Evolutionary conservation across 2,329 filamentous ascomycete genomes (phyloP).

Genomic region (Aspergillus pseudoterreus): DNA sequence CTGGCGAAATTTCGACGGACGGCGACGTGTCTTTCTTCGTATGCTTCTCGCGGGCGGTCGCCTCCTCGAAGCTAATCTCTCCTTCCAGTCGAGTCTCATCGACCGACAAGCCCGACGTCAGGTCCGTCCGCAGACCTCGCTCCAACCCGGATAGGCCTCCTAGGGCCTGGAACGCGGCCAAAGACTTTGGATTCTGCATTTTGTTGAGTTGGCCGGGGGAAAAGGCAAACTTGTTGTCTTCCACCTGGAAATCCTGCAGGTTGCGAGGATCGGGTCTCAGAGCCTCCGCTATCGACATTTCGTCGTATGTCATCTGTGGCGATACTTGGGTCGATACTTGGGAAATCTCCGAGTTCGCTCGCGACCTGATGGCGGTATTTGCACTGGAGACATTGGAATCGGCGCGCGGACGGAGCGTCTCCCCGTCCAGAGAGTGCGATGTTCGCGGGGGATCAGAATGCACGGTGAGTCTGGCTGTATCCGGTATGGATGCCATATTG

Average conservation of each 20-base stretch:
- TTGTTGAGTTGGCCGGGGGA: conserved; percentile 75
- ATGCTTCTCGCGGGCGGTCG: conserved; percentile 35
- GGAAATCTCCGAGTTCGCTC: conserved; percentile 30
- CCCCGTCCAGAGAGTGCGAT: conserved; percentile 38
- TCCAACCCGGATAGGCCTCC: conserved; percentile 76
- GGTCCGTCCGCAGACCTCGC: conserved; percentile 70
- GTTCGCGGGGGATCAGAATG: conserved; percentile 27
- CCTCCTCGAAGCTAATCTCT: conserved; percentile 68
- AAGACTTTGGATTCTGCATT: conserved; percentile 82
- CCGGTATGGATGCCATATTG: conserved; percentile 21
- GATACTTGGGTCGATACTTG: conserved; percentile 3
- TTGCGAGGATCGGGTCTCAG: conserved; percentile 72
- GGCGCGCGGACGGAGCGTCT: conserved; percentile 42
- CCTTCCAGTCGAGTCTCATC: conserved; percentile 69
- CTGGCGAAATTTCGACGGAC: conserved; percentile 5
- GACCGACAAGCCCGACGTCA: conserved; percentile 67
- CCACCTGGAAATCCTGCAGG: conserved; percentile 70
- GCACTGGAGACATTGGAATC: conserved; percentile 37
- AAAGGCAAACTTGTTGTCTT: conserved; percentile 82
- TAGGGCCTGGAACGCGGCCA: conserved; percentile 74
- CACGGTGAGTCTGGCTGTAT: conserved; percentile 23
- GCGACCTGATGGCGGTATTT: conserved; percentile 31
- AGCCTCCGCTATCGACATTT: conserved; percentile 51
- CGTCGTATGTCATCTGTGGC: conserved; percentile 30
- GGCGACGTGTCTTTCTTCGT: conserved; percentile 6